Evolutionary conservation across 805 yeast genomes (phyloP), one percentile per base, ranked within the genome.

Genomic region (Deakozyma indianensis): DNA sequence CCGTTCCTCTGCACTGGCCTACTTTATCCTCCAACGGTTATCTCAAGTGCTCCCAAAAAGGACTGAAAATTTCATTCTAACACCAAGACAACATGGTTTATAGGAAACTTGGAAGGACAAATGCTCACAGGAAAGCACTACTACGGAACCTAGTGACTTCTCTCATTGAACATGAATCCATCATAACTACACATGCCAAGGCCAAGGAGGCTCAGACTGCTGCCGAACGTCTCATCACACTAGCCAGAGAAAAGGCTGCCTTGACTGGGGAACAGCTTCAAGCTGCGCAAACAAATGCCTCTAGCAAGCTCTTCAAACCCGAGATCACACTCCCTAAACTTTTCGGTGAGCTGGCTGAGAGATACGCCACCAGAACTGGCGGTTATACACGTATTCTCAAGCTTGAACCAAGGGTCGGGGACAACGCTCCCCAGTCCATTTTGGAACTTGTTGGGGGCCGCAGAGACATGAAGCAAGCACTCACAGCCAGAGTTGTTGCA

Each of bases 351-450:
- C 67, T 88, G 35, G 74, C 77, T 3, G 69, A 74, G 38, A 70
- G 94, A 47, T 88, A 83, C 57, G 56, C 66, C 3, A 56, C 63
- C 22, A 74, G 95, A 64, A 58, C 63, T 1, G 83, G 86, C 50
- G 96, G 96, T 1, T 90, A 80, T 66, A 86, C 96, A 2, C 75
- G 97, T 53, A 75, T 90, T 45, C 65, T 87, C 50, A 79, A 75
- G 53, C 67, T 92, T 49, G 97, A 92, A 62, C 86, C 88, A 16
- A 72, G 97, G 52, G 62, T 80, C 42, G 88, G 92, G 46, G 98
- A 92, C 60, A 82, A 78, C 50, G 95, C 96, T 0, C 88, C 88
- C 25, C 92, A 84, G 70, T 79, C 92, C 0, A 78, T 88, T 5
- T 58, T 92, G 45, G 98, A 92, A 63, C 68, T 92, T 42, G 94